Base-by-base conservation (phyloP, 257 asterid species). In the Nicotiana tabacum region DNA sequence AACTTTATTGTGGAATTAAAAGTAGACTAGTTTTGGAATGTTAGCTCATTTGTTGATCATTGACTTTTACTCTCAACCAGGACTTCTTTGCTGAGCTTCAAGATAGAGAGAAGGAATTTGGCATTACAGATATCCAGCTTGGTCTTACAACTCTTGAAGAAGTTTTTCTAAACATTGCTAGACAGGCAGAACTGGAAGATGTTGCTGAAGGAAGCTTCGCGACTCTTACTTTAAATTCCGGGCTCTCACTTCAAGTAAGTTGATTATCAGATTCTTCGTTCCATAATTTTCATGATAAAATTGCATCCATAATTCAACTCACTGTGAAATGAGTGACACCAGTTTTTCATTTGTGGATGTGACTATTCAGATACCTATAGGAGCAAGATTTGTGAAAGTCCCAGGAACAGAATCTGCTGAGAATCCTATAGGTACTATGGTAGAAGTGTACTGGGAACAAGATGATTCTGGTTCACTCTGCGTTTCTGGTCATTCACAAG, bases 91-190 rank as follows among this genome's bases (percentile, higher is more conserved):
- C 88, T 27, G 93, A 91, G 87, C 94, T 94, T 65, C 95, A 94
- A 87, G 90, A 90, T 57, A 90, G 89, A 85, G 93, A 88, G 77
- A 66, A 77, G 57, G 97, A 91, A 83, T 91, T 90, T 29, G 90
- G 92, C 11, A 94, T 94, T 87, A 30, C 95, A 35, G 98, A 94
- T 85, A 89, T 94, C 90, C 98, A 94, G 85, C 94, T 94, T 21
- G 97, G 98, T 66, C 94, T 94, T 37, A 85, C 98, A 29, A 94
- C 98, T 32, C 92, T 94, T 2, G 98, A 94, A 90, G 97, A 94
- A 89, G 98, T 94, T 37, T 94, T 94, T 80, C 88, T 93, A 48
- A 93, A 92, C 81, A 94, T 94, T 55, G 95, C 97, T 48, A 92
- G 86, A 77, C 85, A 88, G 84, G 97, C 98, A 53, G 98, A 93